Percentiles rank a stretch among this genome's conserved stretches.
Conservation (phyloP, 495 filamentous ascomycete genomes). For the Podospora anserina region DNA sequence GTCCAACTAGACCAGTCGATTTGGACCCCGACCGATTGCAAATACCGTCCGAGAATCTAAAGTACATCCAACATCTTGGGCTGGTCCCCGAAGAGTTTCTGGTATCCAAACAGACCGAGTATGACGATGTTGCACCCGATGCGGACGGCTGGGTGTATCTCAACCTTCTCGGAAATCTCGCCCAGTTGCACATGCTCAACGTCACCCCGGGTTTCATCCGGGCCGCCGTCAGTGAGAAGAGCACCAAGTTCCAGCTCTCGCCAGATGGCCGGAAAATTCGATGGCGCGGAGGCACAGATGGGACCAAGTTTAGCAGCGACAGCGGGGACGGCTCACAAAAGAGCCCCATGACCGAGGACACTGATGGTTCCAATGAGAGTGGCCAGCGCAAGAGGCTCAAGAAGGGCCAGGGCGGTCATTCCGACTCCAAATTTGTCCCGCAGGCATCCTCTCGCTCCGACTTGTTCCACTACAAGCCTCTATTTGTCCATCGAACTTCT, state of each 20-base stretch:
- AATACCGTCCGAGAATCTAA: conserved; percentile 66
- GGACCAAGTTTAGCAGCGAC: conserved; percentile 58
- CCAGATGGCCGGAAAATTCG: conserved; percentile 68
- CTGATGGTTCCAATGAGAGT: conserved; percentile 36
- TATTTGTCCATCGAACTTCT: conserved; percentile 52
- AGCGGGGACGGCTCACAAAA: conserved; percentile 44
- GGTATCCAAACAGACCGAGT: conserved; percentile 10
- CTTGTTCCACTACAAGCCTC: conserved; percentile 61
- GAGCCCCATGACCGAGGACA: conserved; percentile 42
- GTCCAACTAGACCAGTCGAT: conserved; percentile 69
- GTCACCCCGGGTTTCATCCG: conserved; percentile 71
- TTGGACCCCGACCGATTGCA: conserved; percentile 66
- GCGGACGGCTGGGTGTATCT: conserved; percentile 73
- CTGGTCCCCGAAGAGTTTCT: conserved; percentile 50
- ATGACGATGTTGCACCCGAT: conserved; percentile 48
- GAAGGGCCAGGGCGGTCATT: conserved; percentile 19
- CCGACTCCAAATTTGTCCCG: conserved; percentile 38
- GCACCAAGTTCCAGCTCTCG: conserved; percentile 68
- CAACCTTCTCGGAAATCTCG: conserved; percentile 76
- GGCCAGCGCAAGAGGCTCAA: conserved; percentile 43
- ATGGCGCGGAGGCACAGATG: conserved; percentile 65
- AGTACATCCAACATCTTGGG: conserved; percentile 70
- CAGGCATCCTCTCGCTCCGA: conserved; percentile 38
- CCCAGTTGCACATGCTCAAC: conserved; percentile 74
- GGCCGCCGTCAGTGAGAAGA: conserved; percentile 61